Conservation (phyloP, 2,329 filamentous ascomycete species). For the Aspergillus pseudotamarii region DNA sequence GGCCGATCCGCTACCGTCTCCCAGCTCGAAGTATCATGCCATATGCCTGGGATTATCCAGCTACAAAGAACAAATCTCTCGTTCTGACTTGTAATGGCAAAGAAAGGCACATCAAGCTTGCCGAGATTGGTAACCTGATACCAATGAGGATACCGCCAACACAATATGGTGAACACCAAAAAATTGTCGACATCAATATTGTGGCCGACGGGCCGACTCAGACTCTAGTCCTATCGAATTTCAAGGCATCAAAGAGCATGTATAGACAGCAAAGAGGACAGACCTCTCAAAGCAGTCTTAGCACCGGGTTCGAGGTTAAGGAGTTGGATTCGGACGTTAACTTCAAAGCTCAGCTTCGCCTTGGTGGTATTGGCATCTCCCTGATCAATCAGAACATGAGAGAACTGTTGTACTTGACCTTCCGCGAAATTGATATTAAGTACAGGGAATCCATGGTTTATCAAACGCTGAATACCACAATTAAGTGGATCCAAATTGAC, state of each 20-base stretch:
- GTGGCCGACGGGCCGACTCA: conserved; percentile 94
- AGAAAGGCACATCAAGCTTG: conserved; percentile 89
- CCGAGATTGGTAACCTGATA: conserved; percentile 93
- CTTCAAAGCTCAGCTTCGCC: conserved; percentile 83
- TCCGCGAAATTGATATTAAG: conserved; percentile 86
- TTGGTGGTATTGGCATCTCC: conserved; percentile 90
- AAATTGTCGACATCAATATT: conserved; percentile 96
- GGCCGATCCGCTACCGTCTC: conserved; percentile 86
- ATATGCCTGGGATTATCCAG: conserved; percentile 98
- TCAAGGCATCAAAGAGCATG: conserved; percentile 87
- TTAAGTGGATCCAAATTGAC: conserved; percentile 99
- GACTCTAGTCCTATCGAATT: conserved; percentile 91
- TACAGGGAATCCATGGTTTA: conserved; percentile 93
- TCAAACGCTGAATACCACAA: conserved; percentile 84
- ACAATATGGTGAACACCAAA: conserved; percentile 65
- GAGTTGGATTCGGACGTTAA: conserved; percentile 84
- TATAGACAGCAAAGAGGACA: conserved; percentile 68
- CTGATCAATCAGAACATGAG: conserved; percentile 89
- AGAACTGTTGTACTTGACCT: conserved; percentile 90
- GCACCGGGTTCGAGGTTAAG: conserved; percentile 88
- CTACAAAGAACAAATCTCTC: conserved; percentile 93
- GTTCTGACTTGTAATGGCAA: conserved; percentile 77
- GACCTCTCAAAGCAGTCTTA: conserved; percentile 60
- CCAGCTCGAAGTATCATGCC: conserved; percentile 98
- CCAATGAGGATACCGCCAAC: conserved; percentile 84